Base-by-base conservation (phyloP, 805 yeast genomes). In the Sungouiella thailandica region DNA sequence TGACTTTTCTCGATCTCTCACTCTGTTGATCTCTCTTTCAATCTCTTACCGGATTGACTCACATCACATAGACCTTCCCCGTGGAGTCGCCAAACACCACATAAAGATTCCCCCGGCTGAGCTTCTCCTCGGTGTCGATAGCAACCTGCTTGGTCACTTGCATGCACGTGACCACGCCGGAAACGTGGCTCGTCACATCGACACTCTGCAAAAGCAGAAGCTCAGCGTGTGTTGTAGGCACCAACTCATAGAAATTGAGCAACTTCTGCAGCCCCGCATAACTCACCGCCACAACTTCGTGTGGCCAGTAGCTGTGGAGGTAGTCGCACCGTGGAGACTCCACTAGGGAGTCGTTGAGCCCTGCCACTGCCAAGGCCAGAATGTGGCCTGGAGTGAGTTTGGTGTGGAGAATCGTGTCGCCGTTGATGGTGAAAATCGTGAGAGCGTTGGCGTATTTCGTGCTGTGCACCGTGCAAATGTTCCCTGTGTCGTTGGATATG, bases 401-500 rank as follows among this genome's bases (percentile, higher is more conserved):
- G 15, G 54, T 40, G 7, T 50, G 32, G 11, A 58, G 30, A 7
- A 74, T 60, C 4, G 52, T 28, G 6, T 67, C 66, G 1, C 85
- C 86, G 48, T 81, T 80, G 13, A 80, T 50, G 7, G 76, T 77
- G 47, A 54, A 72, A 0, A 80, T 25, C 2, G 44, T 43, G 12
- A 78, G 36, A 0, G 23, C 34, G 25, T 36, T 54, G 33, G 32
- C 18, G 17, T 40, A 40, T 23, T 38, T 40, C 12, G 48, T 38
- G 18, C 44, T 26, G 39, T 48, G 57, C 9, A 66, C 41, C 0
- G 67, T 47, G 3, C 72, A 72, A 28, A 82, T 65, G 28, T 63
- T 59, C 0, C 87, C 89, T 1, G 75, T 57, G 29, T 71, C 75
- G 44, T 72, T 67, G 0, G 82, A 74, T 16, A 80, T 66, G 3